phyloP scores from a whole-genome alignment of 257 asterid genomes.

The Henckelia pumila region DNA sequence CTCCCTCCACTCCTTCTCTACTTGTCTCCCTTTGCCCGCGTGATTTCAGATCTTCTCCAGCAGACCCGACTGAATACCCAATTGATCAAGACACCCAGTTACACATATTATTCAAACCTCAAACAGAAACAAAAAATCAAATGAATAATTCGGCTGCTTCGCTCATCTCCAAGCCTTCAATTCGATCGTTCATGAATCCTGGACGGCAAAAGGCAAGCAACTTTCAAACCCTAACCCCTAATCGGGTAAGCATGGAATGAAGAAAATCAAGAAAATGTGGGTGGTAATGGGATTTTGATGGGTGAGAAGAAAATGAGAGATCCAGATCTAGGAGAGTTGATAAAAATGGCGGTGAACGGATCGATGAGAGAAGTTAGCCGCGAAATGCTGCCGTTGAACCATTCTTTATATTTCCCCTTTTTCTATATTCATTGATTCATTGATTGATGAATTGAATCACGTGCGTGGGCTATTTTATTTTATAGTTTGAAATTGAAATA shows the following conservation, averaged over 20 bases:
- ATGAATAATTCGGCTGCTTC: neutral
- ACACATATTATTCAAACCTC: conserved; percentile 22
- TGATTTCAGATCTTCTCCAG: conserved; percentile 41
- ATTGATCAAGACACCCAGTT: conserved; percentile 22
- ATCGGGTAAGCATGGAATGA: conserved; percentile 20
- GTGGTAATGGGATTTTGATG: conserved; percentile 4
- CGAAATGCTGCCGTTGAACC: conserved; percentile 49
- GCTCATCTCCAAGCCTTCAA: neutral
- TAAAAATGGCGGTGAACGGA: neutral
- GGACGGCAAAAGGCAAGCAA: neutral
- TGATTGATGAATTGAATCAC: too few species aligned
- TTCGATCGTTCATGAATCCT: conserved; percentile 16
- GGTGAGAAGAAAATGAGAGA: conserved; percentile 38
- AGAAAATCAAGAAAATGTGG: conserved; percentile 16
- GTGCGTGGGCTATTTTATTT: too few species aligned
- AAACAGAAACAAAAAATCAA: neutral
- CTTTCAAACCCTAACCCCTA: conserved; percentile 30
- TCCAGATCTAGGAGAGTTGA: conserved; percentile 41
- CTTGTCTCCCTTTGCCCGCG: neutral
- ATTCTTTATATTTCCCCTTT: conserved; percentile 12
- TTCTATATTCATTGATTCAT: neutral
- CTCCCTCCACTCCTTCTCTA: neutral
- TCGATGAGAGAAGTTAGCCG: conserved; percentile 34
- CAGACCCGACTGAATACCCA: conserved; percentile 40
- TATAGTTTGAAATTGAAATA: too few species aligned